These are phyloP conservation scores for Berberis thunbergii DNA, from an alignment of 164 flowering plant genomes.

Conservation along the genomic window DNA sequence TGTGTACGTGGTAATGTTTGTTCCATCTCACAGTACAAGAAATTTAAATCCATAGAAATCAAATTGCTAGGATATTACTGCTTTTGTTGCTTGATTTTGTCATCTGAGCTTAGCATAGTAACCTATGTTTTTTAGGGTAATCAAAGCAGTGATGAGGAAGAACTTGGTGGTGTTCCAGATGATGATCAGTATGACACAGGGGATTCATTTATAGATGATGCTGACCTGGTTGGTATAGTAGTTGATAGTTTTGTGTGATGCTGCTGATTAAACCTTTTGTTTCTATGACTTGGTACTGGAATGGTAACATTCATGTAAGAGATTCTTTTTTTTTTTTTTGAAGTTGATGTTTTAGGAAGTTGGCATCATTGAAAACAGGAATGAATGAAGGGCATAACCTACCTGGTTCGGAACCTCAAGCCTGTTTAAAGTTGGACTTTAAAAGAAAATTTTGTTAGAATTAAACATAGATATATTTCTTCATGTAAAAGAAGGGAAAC, in stretches of 20 bases:
- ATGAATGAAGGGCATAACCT: no score
- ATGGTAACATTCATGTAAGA: no score
- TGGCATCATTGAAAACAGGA: no score
- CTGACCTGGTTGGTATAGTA: constrained; percentile 68
- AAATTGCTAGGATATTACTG: not conserved
- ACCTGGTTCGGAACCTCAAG: no score
- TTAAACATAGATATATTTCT: not conserved
- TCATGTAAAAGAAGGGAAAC: no score
- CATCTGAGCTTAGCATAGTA: not conserved
- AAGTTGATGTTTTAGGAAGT: no score
- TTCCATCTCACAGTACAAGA: not conserved
- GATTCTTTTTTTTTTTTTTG: no score
- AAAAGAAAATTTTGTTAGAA: no score
- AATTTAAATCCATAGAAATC: not conserved
- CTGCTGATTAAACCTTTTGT: not conserved
- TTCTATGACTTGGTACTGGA: not conserved
- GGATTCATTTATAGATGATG: constrained; percentile 96
- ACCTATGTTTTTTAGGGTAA: constrained; percentile 49
- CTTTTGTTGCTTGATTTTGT: not conserved
- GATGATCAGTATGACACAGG: constrained; percentile 98
- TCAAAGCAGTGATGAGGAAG: constrained; percentile 93
- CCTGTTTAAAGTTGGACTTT: no score
- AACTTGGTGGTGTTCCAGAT: constrained; percentile 73
- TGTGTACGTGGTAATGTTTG: constrained; percentile 61
- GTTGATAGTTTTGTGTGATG: not conserved